phyloP scores from a whole-genome alignment of 495 filamentous ascomycete genomes.

The Talaromyces proteolyticus region DNA sequence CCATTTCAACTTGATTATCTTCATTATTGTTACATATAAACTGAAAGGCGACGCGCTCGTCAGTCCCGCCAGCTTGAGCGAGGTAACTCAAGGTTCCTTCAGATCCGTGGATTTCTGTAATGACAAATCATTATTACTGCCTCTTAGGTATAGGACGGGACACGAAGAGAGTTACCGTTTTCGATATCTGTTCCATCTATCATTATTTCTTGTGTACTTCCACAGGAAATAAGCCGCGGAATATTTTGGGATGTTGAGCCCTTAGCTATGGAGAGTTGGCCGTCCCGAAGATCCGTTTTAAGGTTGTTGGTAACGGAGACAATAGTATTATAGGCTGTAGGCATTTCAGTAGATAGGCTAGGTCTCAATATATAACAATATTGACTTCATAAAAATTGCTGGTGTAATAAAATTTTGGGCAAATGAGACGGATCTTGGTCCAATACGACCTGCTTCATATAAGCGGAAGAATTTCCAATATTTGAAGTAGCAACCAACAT shows the following conservation, averaged over 20 bases:
- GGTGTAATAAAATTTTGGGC: too few relatives aligned
- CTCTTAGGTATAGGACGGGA: too few relatives aligned
- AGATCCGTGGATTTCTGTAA: not conserved
- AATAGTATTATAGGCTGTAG: not conserved
- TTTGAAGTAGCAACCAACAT: too few relatives aligned
- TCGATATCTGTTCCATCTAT: not conserved
- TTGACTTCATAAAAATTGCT: too few relatives aligned
- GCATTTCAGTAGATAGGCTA: not conserved
- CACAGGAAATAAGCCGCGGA: not conserved
- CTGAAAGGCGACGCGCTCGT: not conserved
- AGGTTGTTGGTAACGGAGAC: not conserved
- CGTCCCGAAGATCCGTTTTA: not conserved
- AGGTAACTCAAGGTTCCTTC: not conserved
- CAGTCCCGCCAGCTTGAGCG: not conserved
- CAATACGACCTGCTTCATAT: too few relatives aligned
- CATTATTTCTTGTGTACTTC: not conserved
- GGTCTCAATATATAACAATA: not conserved
- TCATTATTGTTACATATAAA: not conserved
- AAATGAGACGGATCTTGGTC: too few relatives aligned
- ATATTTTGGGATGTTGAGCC: not conserved
- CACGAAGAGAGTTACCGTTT: too few relatives aligned
- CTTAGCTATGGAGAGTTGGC: not conserved
- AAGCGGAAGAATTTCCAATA: too few relatives aligned
- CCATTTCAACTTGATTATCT: not conserved
- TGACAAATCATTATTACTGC: too few relatives aligned